Evolutionary conservation across 2,329 filamentous ascomycete genomes (phyloP), one percentile per base, ranked within the genome.

Genomic region (Penicillium griseofulvum): DNA sequence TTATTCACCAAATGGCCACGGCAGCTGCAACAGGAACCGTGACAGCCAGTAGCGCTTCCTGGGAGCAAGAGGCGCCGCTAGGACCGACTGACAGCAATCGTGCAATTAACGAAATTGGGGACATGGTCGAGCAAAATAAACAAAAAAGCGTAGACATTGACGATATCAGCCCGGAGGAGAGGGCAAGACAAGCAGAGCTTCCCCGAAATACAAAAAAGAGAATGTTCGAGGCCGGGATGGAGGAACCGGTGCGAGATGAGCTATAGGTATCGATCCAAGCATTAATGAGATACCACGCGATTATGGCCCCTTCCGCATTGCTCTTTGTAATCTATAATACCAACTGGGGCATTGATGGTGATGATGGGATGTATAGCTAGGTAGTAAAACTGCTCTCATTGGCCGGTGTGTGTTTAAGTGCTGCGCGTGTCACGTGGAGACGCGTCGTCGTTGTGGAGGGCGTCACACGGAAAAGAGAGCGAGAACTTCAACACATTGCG

Each of bases 171-270:
- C 68, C 67, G 1, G 72, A 76, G 49, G 73, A 74, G 60, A 63
- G 63, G 37, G 58, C 64, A 26, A 60, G 63, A 45, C 71, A 75
- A 43, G 72, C 74, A 45, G 73, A 74, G 44, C 62, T 71, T 33
- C 73, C 74, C 33, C 68, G 72, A 24, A 80, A 80, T 62, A 65
- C 77, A 9, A 78, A 79, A 62, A 80, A 80, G 64, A 65, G 78
- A 53, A 79, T 79, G 76, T 78, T 73, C 64, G 77, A 80, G 52
- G 76, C 74, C 10, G 44, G 31, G 3, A 41, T 41, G 22, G 58
- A 66, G 41, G 63, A 69, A 33, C 60, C 61, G 52, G 69, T 61
- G 61, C 75, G 61, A 56, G 77, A 74, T 69, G 71, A 75, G 58
- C 58, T 73, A 62, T 73, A 73, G 64, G 61, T 46, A 51, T 57